A percentile compares a stretch with the other conserved stretches of the same genome.
Conservation (phyloP, 495 filamentous ascomycete species). For the Aspergillus hancockii region DNA sequence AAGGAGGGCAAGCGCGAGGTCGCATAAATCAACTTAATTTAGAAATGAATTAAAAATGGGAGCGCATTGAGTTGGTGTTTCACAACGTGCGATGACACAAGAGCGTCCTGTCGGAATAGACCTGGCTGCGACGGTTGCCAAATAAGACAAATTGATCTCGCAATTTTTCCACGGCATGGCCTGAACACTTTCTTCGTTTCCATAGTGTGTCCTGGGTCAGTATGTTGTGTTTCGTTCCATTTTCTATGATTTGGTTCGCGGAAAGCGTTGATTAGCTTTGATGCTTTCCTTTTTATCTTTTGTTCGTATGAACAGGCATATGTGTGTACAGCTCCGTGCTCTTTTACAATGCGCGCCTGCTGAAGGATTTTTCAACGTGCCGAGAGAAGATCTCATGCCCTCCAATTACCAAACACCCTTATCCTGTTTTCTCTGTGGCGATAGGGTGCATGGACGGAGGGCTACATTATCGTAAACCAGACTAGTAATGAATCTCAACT, state of each 20-base stretch:
- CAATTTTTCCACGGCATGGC: conserved; percentile 17
- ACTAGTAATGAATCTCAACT: conserved; percentile 11
- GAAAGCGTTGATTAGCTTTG: conserved; percentile 7
- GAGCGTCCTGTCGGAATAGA: conserved; percentile 19
- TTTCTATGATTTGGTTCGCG: conserved; percentile 2
- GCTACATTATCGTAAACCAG: conserved; percentile 57
- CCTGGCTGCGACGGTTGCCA: conserved; percentile 21
- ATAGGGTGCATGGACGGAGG: conserved; percentile 85
- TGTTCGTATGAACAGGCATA: conserved; percentile 65
- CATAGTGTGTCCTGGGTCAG: conserved; percentile 3
- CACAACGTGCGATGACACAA: conserved; percentile 41
- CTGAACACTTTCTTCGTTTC: not conserved
- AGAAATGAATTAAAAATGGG: conserved; percentile 31
- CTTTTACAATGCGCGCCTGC: conserved; percentile 70
- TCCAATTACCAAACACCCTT: conserved; percentile 91
- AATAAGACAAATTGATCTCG: conserved; percentile 24
- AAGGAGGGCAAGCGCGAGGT: conserved; percentile 94
- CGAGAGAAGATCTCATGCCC: conserved; percentile 69
- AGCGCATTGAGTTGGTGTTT: conserved; percentile 43
- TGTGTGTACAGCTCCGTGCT: conserved; percentile 98
- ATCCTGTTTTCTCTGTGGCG: conserved; percentile 58
- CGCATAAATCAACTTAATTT: conserved; percentile 62
- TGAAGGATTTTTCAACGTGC: conserved; percentile 97
- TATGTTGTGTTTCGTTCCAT: conserved; percentile 6
- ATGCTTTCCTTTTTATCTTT: conserved; percentile 4